phyloP scores from a whole-genome alignment of 208 protist genomes.

The Acanthamoeba lenticulata region DNA sequence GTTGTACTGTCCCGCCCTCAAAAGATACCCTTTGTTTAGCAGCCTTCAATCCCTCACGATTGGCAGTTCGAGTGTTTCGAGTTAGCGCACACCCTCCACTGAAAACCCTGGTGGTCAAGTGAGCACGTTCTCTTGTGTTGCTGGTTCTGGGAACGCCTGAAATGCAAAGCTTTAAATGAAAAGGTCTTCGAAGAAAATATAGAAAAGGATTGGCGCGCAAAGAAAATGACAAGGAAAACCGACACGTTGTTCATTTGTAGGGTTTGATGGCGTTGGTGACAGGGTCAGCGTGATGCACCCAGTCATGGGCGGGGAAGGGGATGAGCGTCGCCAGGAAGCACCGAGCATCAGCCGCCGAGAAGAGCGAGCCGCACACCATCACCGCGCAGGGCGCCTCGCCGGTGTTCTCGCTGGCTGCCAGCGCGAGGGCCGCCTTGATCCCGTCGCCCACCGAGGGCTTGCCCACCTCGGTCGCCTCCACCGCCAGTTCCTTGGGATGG shows the following conservation, averaged over 20 bases:
- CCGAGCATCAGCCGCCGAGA: background rate
- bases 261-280: background rate
- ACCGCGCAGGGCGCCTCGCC: background rate
- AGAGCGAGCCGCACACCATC: conserved; percentile 1
- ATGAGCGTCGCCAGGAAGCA: background rate
- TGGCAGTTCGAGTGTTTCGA: no score
- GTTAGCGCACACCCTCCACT: no score
- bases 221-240: no score
- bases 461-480: background rate
- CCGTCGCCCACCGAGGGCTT: background rate
- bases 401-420: background rate
- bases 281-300: background rate
- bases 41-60: no score
- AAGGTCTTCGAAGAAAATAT: background rate
- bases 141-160: no score
- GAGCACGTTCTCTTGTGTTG: no score
- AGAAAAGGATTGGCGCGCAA: no score
- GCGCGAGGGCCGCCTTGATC: background rate
- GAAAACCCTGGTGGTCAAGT: no score
- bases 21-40: no score
- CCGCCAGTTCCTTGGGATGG: background rate
- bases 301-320: background rate
- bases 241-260: no score
- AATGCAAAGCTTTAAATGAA: background rate
- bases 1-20: no score